Conservation (phyloP, 1,139 yeast genomes). For the Saccharomycopsis hybrid region DNA sequence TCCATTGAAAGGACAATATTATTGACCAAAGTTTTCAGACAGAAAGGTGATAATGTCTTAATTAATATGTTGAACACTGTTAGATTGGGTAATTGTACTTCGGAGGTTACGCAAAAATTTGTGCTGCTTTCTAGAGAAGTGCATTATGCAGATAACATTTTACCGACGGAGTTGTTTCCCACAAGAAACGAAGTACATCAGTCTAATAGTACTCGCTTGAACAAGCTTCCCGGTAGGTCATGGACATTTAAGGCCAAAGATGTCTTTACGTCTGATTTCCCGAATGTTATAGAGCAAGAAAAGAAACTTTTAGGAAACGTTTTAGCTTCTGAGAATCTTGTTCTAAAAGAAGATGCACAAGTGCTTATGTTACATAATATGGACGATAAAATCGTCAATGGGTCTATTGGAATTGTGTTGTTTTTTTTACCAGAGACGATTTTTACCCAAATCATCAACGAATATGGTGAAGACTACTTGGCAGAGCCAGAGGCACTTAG, state of each 20-base stretch:
- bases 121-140: constrained; percentile 46
- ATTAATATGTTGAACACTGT: constrained; percentile 70
- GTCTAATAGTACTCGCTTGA: constrained; percentile 56
- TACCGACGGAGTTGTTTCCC: constrained; percentile 76
- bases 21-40: constrained; percentile 63
- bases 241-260: constrained; percentile 45
- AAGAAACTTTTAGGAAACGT: constrained; percentile 45
- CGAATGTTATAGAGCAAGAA: constrained; percentile 20
- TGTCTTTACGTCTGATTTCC: constrained; percentile 24
- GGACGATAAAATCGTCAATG: constrained; percentile 84
- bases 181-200: constrained; percentile 66
- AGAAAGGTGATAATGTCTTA: constrained; percentile 59
- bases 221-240: constrained; percentile 35
- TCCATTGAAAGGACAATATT: constrained; percentile 51
- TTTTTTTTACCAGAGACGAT: constrained; percentile 29
- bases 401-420: constrained; percentile 75
- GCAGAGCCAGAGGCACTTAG: constrained; percentile 22
- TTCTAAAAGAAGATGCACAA: constrained; percentile 77
- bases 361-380: constrained; percentile 92
- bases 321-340: constrained; percentile 60
- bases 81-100: constrained; percentile 57
- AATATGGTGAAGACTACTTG: constrained; percentile 1
- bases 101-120: constrained; percentile 40
- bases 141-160: constrained; percentile 62
- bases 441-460: background rate